Evolutionary conservation across 2,329 filamentous ascomycete genomes (phyloP).

Genomic region (Colletotrichum kahawae): DNA sequence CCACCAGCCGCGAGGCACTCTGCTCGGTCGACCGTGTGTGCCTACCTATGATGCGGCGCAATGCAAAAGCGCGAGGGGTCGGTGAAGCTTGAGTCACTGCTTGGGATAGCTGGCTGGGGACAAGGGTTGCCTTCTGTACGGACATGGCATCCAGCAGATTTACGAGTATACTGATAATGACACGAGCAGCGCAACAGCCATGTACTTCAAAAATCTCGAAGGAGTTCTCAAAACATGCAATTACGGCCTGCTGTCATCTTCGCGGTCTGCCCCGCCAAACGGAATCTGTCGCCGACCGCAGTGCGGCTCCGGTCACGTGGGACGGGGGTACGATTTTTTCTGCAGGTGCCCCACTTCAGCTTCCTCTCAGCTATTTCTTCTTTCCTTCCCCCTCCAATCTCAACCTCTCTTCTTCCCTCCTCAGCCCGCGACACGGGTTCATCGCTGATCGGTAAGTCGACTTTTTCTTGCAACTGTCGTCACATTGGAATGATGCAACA

Average conservation of each 20-base stretch:
- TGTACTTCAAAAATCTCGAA: neutral
- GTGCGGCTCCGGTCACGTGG: neutral
- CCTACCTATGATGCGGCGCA: conserved; percentile 6
- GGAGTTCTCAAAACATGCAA: neutral
- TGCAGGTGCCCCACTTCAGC: neutral
- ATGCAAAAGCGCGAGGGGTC: neutral
- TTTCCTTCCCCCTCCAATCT: neutral
- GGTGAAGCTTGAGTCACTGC: neutral
- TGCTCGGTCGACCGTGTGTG: conserved; percentile 12
- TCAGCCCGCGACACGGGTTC: conserved; percentile 5
- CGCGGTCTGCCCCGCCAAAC: neutral
- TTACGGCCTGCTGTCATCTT: neutral
- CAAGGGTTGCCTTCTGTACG: neutral
- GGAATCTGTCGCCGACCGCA: neutral
- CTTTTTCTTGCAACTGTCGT: conserved; percentile 21
- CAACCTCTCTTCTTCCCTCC: neutral
- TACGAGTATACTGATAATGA: neutral
- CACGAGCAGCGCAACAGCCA: neutral
- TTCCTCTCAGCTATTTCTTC: neutral
- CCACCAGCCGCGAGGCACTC: conserved; percentile 18
- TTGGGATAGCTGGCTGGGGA: neutral
- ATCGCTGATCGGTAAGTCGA: conserved; percentile 22
- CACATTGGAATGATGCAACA: conserved; percentile 53
- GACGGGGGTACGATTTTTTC: neutral
- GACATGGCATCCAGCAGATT: neutral